Evolutionary conservation across 257 asterid species (phyloP), one percentile per base, ranked within the genome.

Genomic region (Gentiana straminea): DNA sequence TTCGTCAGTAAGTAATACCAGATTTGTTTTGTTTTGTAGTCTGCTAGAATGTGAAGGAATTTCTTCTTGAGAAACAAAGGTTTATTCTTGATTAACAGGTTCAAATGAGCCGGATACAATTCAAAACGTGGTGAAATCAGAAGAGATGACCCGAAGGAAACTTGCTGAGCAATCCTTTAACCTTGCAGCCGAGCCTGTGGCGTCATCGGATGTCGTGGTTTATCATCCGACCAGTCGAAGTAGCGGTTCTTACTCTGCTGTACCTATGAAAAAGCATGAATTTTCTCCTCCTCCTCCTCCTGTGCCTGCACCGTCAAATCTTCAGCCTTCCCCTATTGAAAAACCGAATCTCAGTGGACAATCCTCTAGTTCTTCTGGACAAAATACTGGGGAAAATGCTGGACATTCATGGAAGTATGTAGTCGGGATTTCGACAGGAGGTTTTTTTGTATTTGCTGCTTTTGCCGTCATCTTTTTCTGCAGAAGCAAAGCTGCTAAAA

Each of bases 231-330:
- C 77, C 71, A 64, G 74, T 55, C 73, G 88, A 68, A 84, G 95
- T 57, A 92, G 99, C 46, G 97, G 99, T 8, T 86, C 99, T 7
- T 88, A 83, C 70, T 84, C 87, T 11, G 94, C 84, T 15, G 71
- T 77, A 37, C 82, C 91, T 33, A 71, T 44, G 39, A 57, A 35
- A 13, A 75, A 74, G 63, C 70, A 71, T 13, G 3, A 1, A 15
- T 54, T 62, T 33, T 13, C 69, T 67, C 60, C 60, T 53, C 63
- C 83, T 44, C 79, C 80, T 37, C 12, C 57, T 41, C 71, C 81
- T 41, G 7, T 4, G 46, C 12, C 59, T 34, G 36, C 71, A 0
- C 8, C 77, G 2, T 62, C 59, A 3, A 54, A 76, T 54, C 34
- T 49, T 43, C 68, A 9, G 41, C 72, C 70, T 33, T 59, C 69